Evolutionary conservation across 2,329 filamentous ascomycete species (phyloP), one percentile per base, ranked within the genome.

Genomic region (Monilinia fructicola): DNA sequence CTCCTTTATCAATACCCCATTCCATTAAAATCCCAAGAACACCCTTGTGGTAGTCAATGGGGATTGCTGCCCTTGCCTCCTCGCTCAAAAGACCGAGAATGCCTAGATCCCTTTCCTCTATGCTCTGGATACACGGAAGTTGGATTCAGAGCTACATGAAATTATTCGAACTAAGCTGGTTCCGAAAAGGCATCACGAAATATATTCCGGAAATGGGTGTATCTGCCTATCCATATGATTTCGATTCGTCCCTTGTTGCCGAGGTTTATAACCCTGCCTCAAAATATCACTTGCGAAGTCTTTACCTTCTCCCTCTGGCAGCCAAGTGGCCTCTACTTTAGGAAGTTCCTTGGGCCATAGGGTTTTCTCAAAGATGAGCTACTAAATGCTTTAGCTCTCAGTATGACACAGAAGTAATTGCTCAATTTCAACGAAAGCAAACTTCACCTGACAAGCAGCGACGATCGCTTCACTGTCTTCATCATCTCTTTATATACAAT

Each of bases 291-390:
- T 55, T 9, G 52, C 52, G 42, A 65, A 56, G n/a, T 62, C 44
- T 35, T 56, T 68, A 12, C 63, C 63, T 38, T 65, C 40, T 40
- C 67, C 63, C 35, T 68, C 63, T 2, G 56, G 52, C 62, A 68
- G n/a, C 56, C 62, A 68, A 42, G 48, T 55, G 26, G 63, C 63
- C 10, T 56, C 56, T 3, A 68, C 28, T 4, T 44, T 55, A 2
- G 48, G 50, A 40, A 56, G n/a, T 14, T 59, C 55, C 1, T 65
- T 62, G 2, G 62, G 55, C 67, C 66, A 65, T 18, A 52, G 55
- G 38, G 2, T 60, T 31, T 48, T 26, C 11, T 40, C n/a, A n/a
- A 50, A 56, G 12, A 64, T 50, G 21, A 58, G 54, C 53, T 53
- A 56, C 28, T 54, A 18, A 10, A 54, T 28, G 7, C 50, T 35